phyloP scores from a whole-genome alignment of 306 rosid species.

The Leucaena leucocephala region DNA sequence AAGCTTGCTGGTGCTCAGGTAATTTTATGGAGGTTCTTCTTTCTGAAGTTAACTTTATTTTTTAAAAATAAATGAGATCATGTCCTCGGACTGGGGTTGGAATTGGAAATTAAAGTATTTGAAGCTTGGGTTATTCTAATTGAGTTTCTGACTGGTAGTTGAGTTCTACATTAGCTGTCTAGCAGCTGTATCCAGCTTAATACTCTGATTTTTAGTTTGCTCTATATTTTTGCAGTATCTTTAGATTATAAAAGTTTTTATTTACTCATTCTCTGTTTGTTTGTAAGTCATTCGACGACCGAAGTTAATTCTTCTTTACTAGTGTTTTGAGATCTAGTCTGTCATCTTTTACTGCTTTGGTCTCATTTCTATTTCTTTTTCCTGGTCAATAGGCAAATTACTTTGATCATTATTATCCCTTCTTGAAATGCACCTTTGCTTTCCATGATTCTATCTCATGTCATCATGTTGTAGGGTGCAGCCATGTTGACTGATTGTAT shows the following conservation, averaged over 20 bases:
- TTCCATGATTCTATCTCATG: background rate
- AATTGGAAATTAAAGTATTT: background rate
- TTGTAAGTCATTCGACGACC: background rate
- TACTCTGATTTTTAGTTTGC: background rate
- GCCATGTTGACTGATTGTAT: background rate
- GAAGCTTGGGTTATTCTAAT: background rate
- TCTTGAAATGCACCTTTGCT: background rate
- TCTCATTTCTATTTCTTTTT: background rate
- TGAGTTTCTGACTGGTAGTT: background rate
- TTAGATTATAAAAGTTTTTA: background rate
- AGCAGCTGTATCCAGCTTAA: background rate
- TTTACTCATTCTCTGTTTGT: background rate
- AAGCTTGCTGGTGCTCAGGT: constrained; percentile 94
- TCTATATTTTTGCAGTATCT: background rate
- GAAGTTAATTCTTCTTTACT: background rate
- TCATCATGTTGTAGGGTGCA: background rate
- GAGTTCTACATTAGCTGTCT: background rate
- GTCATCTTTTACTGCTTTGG: background rate
- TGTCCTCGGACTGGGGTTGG: background rate
- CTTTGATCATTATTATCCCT: background rate
- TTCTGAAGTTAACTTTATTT: background rate
- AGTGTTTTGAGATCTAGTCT: background rate
- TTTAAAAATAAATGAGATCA: background rate
- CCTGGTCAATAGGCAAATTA: background rate
- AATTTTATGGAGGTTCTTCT: background rate